Conservation (phyloP, 768 basidiomycete genomes). For the Pleurotus platypus region DNA sequence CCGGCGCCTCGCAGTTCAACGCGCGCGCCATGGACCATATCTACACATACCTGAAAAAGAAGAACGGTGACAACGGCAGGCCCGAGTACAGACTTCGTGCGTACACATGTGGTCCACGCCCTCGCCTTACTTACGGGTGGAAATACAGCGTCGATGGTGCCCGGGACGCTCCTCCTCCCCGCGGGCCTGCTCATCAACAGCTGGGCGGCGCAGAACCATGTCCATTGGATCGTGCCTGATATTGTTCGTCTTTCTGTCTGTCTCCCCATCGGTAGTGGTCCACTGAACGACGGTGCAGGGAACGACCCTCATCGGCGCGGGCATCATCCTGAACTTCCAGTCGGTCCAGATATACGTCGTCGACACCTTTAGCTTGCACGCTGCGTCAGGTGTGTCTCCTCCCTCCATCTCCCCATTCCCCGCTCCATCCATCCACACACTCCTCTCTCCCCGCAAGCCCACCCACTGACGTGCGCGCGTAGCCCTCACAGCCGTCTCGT, state of each 20-base stretch:
- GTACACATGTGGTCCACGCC: constrained; percentile 13
- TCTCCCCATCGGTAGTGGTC: background rate
- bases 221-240: constrained; percentile 71
- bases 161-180: constrained; percentile 57
- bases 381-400: constrained; percentile 52
- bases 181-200: constrained; percentile 66
- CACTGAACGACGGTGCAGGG: constrained; percentile 33
- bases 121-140: no score
- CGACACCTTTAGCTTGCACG: constrained; percentile 60
- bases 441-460: background rate
- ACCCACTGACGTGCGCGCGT: background rate
- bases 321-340: constrained; percentile 60
- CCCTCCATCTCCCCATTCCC: no score
- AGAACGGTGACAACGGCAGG: constrained; percentile 39
- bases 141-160: constrained; percentile 47
- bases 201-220: constrained; percentile 55
- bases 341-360: constrained; percentile 65
- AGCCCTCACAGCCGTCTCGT: constrained; percentile 64
- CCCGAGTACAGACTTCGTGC: constrained; percentile 49
- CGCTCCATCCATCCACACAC: background rate
- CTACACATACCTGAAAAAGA: constrained; percentile 46
- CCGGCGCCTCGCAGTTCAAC: constrained; percentile 48
- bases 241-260: constrained; percentile 37
- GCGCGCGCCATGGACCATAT: constrained; percentile 53
- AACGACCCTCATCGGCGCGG: constrained; percentile 50